Evolutionary conservation across 495 filamentous ascomycete genomes (phyloP).

Genomic region (Penicillium paradoxum): DNA sequence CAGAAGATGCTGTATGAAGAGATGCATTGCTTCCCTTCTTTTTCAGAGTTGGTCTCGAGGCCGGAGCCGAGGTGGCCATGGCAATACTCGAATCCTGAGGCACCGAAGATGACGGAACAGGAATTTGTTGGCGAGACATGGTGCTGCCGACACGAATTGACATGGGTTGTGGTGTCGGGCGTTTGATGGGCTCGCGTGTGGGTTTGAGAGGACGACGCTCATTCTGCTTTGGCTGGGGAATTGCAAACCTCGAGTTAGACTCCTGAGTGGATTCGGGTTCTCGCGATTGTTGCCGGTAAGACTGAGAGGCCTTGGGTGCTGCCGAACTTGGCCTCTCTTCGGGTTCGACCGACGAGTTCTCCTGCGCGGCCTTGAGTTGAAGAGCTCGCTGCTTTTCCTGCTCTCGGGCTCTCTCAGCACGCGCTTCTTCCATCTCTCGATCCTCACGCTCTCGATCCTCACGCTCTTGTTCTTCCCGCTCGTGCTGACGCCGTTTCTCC

Average conservation of each 20-base stretch:
- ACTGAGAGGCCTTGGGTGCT: slow-evolving; percentile 40
- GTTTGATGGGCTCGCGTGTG: slow-evolving; percentile 58
- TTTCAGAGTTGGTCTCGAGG: slow-evolving; percentile 45
- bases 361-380: slow-evolving; percentile 32
- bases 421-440: slow-evolving; percentile 57
- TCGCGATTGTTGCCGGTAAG: slow-evolving; percentile 45
- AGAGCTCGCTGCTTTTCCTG: slow-evolving; percentile 56
- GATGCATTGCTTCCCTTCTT: slow-evolving; percentile 68
- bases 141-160: slow-evolving; percentile 72
- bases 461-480: slow-evolving; percentile 45
- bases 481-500: slow-evolving; percentile 59
- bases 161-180: slow-evolving; percentile 69
- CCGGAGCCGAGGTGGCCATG: slow-evolving; percentile 38
- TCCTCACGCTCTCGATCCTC: slow-evolving; percentile 38
- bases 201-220: slow-evolving; percentile 66
- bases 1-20: slow-evolving; percentile 58
- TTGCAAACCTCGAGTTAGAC: slow-evolving; percentile 28
- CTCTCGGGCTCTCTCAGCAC: slow-evolving; percentile 57
- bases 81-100: slow-evolving; percentile 55
- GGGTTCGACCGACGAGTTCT: slow-evolving; percentile 30
- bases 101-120: slow-evolving; percentile 56
- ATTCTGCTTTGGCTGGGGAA: slow-evolving; percentile 49
- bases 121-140: slow-evolving; percentile 62
- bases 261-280: slow-evolving; percentile 34
- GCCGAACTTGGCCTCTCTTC: slow-evolving; percentile 38